Percentiles rank a stretch among this genome's conserved stretches.
Evolutionary conservation across 176 grass and related monocot genomes (phyloP).

Genomic region (Ananas comosus): DNA sequence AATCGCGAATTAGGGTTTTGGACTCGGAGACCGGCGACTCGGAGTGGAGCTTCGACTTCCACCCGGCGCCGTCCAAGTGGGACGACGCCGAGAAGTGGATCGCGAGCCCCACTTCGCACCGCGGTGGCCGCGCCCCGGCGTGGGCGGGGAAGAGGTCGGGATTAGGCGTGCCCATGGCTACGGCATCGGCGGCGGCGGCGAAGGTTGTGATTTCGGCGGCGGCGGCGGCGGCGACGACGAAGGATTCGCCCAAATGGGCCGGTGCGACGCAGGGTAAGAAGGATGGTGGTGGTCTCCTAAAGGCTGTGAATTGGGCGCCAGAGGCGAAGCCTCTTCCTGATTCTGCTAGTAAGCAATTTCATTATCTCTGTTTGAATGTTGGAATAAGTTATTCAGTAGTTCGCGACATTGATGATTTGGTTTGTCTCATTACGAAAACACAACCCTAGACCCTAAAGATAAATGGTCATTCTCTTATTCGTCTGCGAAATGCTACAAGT

Average conservation of each 20-base stretch:
- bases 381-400: too few species aligned
- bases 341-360: constrained; percentile 46
- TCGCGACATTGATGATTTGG: too few species aligned
- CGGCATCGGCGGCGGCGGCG: constrained; percentile 50
- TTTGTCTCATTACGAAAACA: too few species aligned
- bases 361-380: background rate
- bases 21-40: background rate
- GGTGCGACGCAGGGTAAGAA: too few species aligned
- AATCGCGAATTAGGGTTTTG: background rate
- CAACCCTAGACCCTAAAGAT: too few species aligned
- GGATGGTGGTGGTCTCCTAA: too few species aligned
- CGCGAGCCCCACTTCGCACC: constrained; percentile 61
- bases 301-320: constrained; percentile 36
- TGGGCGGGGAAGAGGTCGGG: constrained; percentile 37
- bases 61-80: constrained; percentile 80
- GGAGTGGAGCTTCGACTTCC: background rate
- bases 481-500: too few species aligned
- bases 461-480: too few species aligned
- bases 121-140: constrained; percentile 20
- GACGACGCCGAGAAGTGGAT: constrained; percentile 98
- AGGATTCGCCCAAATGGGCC: background rate
- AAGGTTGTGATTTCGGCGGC: constrained; percentile 68
- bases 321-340: constrained; percentile 35
- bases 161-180: constrained; percentile 8
- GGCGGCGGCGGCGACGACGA: constrained; percentile 71